phyloP scores from a whole-genome alignment of 2,329 filamentous ascomycete genomes.

The Talaromyces sp. region DNA sequence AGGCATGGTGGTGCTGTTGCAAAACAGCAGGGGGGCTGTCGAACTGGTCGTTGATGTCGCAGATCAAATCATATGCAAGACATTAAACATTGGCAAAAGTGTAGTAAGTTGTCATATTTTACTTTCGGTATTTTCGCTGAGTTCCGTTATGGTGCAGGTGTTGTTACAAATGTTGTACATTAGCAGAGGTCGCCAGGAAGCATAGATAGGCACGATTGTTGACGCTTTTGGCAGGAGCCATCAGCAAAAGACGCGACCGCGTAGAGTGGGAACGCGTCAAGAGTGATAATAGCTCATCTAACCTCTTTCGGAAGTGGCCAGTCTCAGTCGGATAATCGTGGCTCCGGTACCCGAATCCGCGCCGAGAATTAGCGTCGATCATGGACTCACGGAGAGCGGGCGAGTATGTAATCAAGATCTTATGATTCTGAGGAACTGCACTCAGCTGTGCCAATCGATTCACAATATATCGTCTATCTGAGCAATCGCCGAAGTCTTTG shows the following conservation, averaged over 20 bases:
- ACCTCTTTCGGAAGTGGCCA: background rate
- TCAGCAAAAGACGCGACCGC: conserved; percentile 6
- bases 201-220: background rate
- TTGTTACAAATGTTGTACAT: background rate
- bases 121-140: background rate
- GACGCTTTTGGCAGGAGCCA: conserved; percentile 3
- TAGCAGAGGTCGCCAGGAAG: background rate
- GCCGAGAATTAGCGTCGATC: background rate
- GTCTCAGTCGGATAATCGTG: background rate
- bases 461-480: background rate
- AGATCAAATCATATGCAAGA: conserved; percentile 24
- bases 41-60: conserved; percentile 18
- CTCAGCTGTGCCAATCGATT: background rate
- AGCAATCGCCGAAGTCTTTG: background rate
- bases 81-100: conserved; percentile 11
- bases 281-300: background rate
- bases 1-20: conserved; percentile 39
- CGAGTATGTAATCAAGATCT: background rate
- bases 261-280: conserved; percentile 12
- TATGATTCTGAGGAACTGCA: background rate
- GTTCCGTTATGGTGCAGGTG: too few species aligned
- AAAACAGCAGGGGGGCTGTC: conserved; percentile 25
- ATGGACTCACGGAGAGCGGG: background rate
- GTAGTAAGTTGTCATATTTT: conserved; percentile 6
- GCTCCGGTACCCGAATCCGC: conserved; percentile 2